Evolutionary conservation across 257 asterid species (phyloP).

Genomic region (Misopates orontium): DNA sequence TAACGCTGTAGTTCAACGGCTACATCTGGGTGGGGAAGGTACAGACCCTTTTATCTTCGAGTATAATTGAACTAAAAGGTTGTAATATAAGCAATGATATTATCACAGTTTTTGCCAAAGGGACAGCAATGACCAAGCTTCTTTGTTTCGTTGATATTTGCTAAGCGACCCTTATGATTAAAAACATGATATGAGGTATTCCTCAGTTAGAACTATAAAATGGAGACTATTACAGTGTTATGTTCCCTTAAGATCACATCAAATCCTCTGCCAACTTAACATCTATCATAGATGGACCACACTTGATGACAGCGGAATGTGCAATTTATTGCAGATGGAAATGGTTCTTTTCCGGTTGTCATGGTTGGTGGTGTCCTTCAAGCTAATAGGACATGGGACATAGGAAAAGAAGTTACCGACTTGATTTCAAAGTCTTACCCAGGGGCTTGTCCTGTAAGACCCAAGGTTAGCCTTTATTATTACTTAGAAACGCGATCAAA

Average conservation of each 20-base stretch:
- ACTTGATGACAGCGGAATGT: constrained; percentile 19
- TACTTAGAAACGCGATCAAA: not conserved
- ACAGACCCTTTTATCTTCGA: constrained; percentile 19
- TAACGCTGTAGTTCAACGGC: constrained; percentile 80
- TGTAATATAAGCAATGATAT: not conserved
- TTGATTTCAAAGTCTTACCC: constrained; percentile 68
- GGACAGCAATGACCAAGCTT: too few species aligned
- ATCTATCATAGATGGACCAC: not conserved
- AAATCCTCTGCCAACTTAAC: constrained; percentile 8
- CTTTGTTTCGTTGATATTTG: constrained; percentile 6
- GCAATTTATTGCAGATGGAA: constrained; percentile 61
- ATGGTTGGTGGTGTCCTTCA: constrained; percentile 95
- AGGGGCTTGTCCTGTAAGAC: constrained; percentile 72
- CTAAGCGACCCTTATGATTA: not conserved
- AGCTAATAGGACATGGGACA: constrained; percentile 81
- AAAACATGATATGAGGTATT: not conserved
- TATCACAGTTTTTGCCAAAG: too few species aligned
- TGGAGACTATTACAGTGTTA: not conserved
- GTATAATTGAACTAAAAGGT: constrained; percentile 3
- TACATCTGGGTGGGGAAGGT: constrained; percentile 87
- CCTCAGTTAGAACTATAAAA: not conserved
- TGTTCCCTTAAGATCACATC: not conserved
- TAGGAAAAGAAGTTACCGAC: constrained; percentile 68
- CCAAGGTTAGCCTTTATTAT: constrained; percentile 59
- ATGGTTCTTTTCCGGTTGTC: constrained; percentile 75